Evolutionary conservation across 2,329 filamentous ascomycete species (phyloP).

Genomic region (Ophiobolus disseminans): DNA sequence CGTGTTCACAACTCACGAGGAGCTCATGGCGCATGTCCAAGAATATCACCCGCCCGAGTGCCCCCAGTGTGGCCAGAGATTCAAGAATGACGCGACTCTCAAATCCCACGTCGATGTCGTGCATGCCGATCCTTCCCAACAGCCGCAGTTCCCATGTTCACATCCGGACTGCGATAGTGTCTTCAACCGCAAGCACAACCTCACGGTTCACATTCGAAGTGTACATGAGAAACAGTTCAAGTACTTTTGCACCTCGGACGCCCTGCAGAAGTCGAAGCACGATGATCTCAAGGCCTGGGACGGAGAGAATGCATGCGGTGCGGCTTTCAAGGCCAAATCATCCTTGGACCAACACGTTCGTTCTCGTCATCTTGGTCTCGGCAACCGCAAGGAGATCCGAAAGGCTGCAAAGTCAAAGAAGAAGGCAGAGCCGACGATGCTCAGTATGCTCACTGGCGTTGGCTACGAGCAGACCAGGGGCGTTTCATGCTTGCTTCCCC

Average conservation of each 20-base stretch:
- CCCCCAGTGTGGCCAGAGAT: conserved; percentile 74
- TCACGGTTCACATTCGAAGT: conserved; percentile 78
- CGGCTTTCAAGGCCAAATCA: conserved; percentile 77
- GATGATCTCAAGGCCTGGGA: conserved; percentile 67
- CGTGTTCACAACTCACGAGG: conserved; percentile 72
- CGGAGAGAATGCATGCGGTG: conserved; percentile 72
- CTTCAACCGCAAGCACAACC: conserved; percentile 85
- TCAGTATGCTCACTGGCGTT: conserved; percentile 62
- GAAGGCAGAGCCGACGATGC: conserved; percentile 33
- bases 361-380: conserved; percentile 76
- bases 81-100: conserved; percentile 61
- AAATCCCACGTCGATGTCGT: conserved; percentile 75
- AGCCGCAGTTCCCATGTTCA: conserved; percentile 68
- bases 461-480: conserved; percentile 59
- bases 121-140: conserved; percentile 57
- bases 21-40: conserved; percentile 76
- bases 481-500: conserved; percentile 60
- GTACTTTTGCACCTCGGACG: conserved; percentile 78
- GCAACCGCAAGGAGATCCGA: conserved; percentile 47
- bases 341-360: conserved; percentile 85
- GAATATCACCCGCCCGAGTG: conserved; percentile 76
- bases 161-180: conserved; percentile 72
- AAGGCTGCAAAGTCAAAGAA: conserved; percentile 48
- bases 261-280: conserved; percentile 63
- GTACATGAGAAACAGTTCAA: conserved; percentile 76